These are phyloP conservation scores for Neospora caninum DNA, from an alignment of 169 alveolate genomes.

Conservation along the genomic window DNA sequence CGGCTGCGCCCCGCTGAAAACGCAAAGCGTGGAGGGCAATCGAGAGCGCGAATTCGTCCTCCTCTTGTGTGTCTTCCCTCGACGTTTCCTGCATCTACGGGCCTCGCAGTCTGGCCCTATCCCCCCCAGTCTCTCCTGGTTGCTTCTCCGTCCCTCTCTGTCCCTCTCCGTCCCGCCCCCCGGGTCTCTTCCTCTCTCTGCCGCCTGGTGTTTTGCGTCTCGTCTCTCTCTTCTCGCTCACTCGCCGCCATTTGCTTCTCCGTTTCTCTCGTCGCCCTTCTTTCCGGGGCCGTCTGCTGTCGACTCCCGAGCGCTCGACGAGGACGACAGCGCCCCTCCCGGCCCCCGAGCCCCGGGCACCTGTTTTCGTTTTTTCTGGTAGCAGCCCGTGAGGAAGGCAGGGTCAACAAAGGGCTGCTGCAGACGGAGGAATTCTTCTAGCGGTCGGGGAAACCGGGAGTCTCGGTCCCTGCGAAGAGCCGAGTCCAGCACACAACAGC, in stretches of 20 bases:
- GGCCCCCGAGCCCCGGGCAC: neutral
- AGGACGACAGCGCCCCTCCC: neutral
- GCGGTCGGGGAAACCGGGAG: neutral
- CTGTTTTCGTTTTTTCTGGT: neutral
- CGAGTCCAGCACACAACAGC: neutral
- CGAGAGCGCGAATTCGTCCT: too few species aligned
- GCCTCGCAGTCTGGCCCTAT: too few species aligned
- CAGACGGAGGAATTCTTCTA: constrained; percentile 12
- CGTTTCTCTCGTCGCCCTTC: neutral
- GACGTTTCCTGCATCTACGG: too few species aligned
- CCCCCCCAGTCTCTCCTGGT: too few species aligned
- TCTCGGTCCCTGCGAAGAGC: constrained; percentile 12
- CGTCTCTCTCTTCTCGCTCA: neutral
- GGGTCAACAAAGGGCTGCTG: constrained; percentile 29
- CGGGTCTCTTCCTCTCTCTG: too few species aligned
- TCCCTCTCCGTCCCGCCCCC: neutral
- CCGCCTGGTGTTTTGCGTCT: too few species aligned
- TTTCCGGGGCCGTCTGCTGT: neutral
- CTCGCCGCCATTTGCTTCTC: neutral
- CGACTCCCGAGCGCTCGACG: neutral
- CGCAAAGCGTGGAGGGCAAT: too few species aligned
- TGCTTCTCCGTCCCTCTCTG: neutral
- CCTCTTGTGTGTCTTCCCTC: too few species aligned
- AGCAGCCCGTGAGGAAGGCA: neutral
- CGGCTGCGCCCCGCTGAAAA: too few species aligned